Percentiles rank a stretch among this genome's conserved stretches.
These are phyloP conservation scores for Pseudogymnoascus sp. DNA, from an alignment of 2,329 filamentous ascomycete species.

Conservation along the genomic window DNA sequence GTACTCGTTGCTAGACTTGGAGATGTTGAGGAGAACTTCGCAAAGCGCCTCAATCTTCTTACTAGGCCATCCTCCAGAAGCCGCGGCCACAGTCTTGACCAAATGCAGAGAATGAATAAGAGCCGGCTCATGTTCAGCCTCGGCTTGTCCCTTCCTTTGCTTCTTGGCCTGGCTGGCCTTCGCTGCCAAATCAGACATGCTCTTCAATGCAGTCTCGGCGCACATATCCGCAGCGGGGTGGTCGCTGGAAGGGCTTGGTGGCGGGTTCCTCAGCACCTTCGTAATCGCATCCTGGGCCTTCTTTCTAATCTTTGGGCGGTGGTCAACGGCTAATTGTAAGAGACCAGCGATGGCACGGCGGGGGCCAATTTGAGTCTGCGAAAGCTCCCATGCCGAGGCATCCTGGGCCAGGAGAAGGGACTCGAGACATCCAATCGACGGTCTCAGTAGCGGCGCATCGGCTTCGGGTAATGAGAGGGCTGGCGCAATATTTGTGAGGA, in stretches of 20 bases:
- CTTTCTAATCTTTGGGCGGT: conserved; percentile 88
- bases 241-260: conserved; percentile 84
- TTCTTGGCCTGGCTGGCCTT: conserved; percentile 58
- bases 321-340: conserved; percentile 76
- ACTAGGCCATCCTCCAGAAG: conserved; percentile 90
- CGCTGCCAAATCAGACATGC: conserved; percentile 64
- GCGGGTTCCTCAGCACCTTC: conserved; percentile 74
- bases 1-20: conserved; percentile 85
- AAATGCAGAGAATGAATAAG: conserved; percentile 89
- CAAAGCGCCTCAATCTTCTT: conserved; percentile 90
- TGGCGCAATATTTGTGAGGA: conserved; percentile 78
- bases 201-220: conserved; percentile 80
- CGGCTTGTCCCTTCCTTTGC: conserved; percentile 54
- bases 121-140: conserved; percentile 64
- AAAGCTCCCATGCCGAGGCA: conserved; percentile 76
- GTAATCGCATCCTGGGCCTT: conserved; percentile 83
- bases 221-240: conserved; percentile 96
- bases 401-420: conserved; percentile 88
- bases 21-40: conserved; percentile 81
- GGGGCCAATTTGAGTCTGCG: conserved; percentile 75
- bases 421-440: conserved; percentile 88
- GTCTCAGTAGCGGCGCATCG: conserved; percentile 77
- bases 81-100: conserved; percentile 79
- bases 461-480: conserved; percentile 72
- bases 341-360: conserved; percentile 81